Percentiles rank a stretch among this genome's conserved stretches.
Evolutionary conservation across 495 filamentous ascomycete genomes (phyloP).

Genomic region (Daldinia grandis): DNA sequence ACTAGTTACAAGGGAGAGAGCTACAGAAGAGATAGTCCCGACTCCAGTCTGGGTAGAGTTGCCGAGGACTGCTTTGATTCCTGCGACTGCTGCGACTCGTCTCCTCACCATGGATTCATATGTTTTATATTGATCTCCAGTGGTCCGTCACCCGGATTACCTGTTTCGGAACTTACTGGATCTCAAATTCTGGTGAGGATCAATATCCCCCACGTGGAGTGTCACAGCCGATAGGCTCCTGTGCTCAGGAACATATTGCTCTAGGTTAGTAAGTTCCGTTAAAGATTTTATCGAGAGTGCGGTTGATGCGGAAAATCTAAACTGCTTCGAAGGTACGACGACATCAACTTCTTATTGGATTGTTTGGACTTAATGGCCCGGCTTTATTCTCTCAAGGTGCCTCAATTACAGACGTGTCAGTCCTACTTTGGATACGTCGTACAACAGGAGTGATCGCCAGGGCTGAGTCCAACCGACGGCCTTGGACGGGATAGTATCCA

Average conservation of each 20-base stretch:
- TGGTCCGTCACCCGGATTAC: conserved; percentile 31
- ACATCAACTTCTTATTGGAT: conserved; percentile 19
- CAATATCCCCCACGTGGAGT: conserved; percentile 36
- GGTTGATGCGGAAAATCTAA: conserved; percentile 19
- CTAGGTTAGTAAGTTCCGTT: conserved; percentile 16
- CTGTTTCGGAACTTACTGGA: conserved; percentile 21
- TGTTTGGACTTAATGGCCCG: conserved; percentile 20
- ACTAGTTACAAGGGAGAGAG: conserved; percentile 38
- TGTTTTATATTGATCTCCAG: conserved; percentile 40
- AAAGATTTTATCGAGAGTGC: conserved; percentile 23
- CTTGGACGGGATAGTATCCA: conserved; percentile 21
- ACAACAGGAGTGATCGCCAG: conserved; percentile 38
- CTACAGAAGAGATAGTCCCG: conserved; percentile 28
- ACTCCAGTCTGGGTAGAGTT: conserved; percentile 27
- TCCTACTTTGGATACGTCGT: conserved; percentile 24
- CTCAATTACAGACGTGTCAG: conserved; percentile 21
- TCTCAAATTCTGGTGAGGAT: conserved; percentile 23
- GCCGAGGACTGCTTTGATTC: conserved; percentile 24
- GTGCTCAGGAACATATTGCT: conserved; percentile 17
- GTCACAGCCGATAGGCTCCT: conserved; percentile 27
- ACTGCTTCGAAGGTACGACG: conserved; percentile 12
- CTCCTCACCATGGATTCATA: conserved; percentile 36
- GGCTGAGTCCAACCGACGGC: conserved; percentile 16
- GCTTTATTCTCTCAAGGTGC: conserved; percentile 14
- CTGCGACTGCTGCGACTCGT: conserved; percentile 16